These are phyloP conservation scores for Glycine soja DNA, from an alignment of 306 rosid species.

Conservation along the genomic window DNA sequence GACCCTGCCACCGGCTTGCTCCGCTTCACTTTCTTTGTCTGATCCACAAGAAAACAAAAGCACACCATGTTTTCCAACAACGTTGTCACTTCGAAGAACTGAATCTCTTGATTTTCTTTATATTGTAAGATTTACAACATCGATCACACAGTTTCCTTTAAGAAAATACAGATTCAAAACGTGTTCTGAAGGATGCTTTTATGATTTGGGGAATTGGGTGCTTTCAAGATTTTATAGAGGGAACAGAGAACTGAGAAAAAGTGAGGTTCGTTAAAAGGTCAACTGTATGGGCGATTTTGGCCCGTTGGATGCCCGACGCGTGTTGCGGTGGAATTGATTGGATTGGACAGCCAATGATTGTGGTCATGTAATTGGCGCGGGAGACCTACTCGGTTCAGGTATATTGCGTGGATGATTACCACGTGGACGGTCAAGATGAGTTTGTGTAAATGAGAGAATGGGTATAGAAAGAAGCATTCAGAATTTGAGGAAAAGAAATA, in stretches of 20 bases:
- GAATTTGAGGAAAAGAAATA: not conserved
- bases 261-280: not conserved
- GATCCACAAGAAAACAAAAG: conserved; percentile 78
- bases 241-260: not conserved
- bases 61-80: conserved; percentile 60
- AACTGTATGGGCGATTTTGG: not conserved
- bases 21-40: conserved; percentile 63
- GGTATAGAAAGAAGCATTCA: not conserved
- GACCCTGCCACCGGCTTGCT: conserved; percentile 83
- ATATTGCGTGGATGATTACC: conserved; percentile 31
- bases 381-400: conserved; percentile 19
- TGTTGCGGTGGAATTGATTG: not conserved
- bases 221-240: not conserved
- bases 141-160: too few species aligned
- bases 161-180: too few species aligned
- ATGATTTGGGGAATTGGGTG: not conserved
- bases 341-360: conserved; percentile 28
- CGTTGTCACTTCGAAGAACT: too few species aligned
- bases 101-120: too few species aligned
- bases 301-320: not conserved
- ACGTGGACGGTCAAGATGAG: conserved; percentile 25
- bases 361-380: conserved; percentile 43
- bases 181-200: not conserved
- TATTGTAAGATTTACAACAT: too few species aligned
- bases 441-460: not conserved